Evolutionary conservation across 75 land plant species (phyloP).

Genomic region (Pseudotsuga menziesii): DNA sequence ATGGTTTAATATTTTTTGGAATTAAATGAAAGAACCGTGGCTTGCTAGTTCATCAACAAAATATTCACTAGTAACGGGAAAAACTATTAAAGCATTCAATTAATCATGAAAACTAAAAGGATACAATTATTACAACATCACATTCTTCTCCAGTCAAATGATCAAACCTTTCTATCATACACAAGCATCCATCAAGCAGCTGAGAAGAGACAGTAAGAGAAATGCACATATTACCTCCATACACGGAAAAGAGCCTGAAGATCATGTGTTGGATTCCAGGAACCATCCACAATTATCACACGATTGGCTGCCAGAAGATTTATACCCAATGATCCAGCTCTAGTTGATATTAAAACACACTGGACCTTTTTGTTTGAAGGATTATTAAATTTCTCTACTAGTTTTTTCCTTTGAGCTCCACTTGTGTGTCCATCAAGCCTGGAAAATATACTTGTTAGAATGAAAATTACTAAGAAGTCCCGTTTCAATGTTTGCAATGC

Average conservation of each 20-base stretch:
- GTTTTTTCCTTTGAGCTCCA: conserved; percentile 64
- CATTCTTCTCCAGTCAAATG: neutral
- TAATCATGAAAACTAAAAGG: neutral
- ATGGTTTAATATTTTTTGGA: too few species aligned
- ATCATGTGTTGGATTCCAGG: conserved; percentile 99
- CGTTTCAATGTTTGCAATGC: neutral
- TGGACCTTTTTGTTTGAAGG: conserved; percentile 73
- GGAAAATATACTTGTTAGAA: neutral
- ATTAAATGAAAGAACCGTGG: too few species aligned
- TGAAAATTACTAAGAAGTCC: neutral
- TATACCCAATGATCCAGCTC: conserved; percentile 95
- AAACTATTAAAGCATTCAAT: too few species aligned
- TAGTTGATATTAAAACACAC: conserved; percentile 88
- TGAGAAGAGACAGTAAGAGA: neutral
- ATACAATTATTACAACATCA: neutral
- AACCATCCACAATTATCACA: conserved; percentile 96
- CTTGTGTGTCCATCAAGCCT: conserved; percentile 94
- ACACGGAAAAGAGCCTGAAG: conserved; percentile 96
- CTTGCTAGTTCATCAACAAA: too few species aligned
- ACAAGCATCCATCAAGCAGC: neutral
- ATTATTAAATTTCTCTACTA: conserved; percentile 88
- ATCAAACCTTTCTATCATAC: neutral
- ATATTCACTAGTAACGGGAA: too few species aligned
- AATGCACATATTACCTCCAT: conserved; percentile 64
- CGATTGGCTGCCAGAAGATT: conserved; percentile 97